phyloP scores from a whole-genome alignment of 371 early-diverging fungal species.

The Syncephalis fuscata region DNA sequence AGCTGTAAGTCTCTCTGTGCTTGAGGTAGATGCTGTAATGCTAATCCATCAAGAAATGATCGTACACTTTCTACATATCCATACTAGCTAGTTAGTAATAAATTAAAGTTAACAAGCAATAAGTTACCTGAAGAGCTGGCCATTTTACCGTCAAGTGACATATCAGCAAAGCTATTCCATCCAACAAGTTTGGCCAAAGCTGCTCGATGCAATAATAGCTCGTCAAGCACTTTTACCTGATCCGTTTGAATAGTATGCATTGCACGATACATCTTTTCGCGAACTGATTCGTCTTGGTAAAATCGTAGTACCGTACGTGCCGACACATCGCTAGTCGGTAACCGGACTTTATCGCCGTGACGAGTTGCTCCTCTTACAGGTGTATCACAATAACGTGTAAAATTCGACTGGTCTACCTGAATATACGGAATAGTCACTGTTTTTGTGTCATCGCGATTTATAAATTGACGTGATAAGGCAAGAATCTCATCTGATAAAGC shows the following conservation, averaged over 20 bases:
- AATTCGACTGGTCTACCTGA: neutral
- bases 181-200: constrained; percentile 67
- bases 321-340: constrained; percentile 31
- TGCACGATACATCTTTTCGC: constrained; percentile 53
- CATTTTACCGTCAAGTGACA: constrained; percentile 86
- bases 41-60: constrained; percentile 56
- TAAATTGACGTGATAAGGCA: constrained; percentile 55
- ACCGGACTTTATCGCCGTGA: constrained; percentile 13
- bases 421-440: neutral
- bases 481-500: constrained; percentile 66
- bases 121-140: constrained; percentile 55
- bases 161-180: constrained; percentile 56
- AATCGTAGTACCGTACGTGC: constrained; percentile 42
- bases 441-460: constrained; percentile 17
- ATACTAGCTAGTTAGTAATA: no score
- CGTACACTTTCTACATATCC: constrained; percentile 52
- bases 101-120: neutral
- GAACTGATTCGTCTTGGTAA: constrained; percentile 35
- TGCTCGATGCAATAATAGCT: constrained; percentile 48
- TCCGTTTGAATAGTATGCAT: constrained; percentile 47
- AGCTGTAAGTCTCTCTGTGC: constrained; percentile 26
- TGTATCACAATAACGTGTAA: neutral
- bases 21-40: constrained; percentile 27
- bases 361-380: neutral
- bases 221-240: constrained; percentile 50